A percentile compares a stretch with the other conserved stretches of the same genome.
phyloP scores from a whole-genome alignment of 192 early-diverging fungal genomes.

The Mortierella antarctica region DNA sequence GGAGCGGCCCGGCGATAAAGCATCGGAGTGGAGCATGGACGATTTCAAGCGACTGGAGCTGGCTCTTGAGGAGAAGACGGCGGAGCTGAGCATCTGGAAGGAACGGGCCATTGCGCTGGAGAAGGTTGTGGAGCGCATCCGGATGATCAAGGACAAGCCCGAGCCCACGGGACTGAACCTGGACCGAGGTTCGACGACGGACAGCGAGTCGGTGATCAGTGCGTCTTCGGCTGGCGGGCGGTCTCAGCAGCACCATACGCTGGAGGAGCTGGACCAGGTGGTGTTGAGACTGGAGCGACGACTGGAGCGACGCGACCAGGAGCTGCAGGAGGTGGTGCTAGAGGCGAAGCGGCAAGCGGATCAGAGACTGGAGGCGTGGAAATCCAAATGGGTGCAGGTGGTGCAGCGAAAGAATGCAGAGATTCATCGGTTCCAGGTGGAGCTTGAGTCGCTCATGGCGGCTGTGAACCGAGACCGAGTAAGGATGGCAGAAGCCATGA shows the following conservation, averaged over 20 bases:
- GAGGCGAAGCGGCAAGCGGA: slow-evolving; percentile 50
- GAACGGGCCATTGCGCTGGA: slow-evolving; percentile 47
- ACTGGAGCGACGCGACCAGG: slow-evolving; percentile 45
- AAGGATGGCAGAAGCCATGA: slow-evolving; percentile 33
- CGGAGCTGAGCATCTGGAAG: slow-evolving; percentile 40
- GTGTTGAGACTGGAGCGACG: slow-evolving; percentile 43
- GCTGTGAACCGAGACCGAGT: slow-evolving; percentile 45
- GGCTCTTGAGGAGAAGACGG: slow-evolving; percentile 45
- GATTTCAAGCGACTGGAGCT: slow-evolving; percentile 46
- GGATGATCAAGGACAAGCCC: slow-evolving; percentile 50
- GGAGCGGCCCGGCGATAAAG: slow-evolving; percentile 25
- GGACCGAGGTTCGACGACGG: slow-evolving; percentile 27
- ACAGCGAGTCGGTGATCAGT: slow-evolving; percentile 17
- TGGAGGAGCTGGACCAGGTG: slow-evolving; percentile 49
- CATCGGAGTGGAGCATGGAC: slow-evolving; percentile 40
- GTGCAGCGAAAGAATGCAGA: slow-evolving; percentile 54
- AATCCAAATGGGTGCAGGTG: slow-evolving; percentile 51
- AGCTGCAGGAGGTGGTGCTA: slow-evolving; percentile 44
- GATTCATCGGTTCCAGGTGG: slow-evolving; percentile 48
- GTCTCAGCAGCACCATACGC: slow-evolving; percentile 23
- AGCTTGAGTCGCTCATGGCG: slow-evolving; percentile 46
- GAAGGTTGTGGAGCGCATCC: slow-evolving; percentile 49
- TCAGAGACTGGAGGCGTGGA: slow-evolving; percentile 43
- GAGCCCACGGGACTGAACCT: slow-evolving; percentile 40
- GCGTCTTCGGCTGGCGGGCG: slow-evolving; percentile 13